Evolutionary conservation across 1,139 yeast species (phyloP).

Genomic region (Pichia sp.): DNA sequence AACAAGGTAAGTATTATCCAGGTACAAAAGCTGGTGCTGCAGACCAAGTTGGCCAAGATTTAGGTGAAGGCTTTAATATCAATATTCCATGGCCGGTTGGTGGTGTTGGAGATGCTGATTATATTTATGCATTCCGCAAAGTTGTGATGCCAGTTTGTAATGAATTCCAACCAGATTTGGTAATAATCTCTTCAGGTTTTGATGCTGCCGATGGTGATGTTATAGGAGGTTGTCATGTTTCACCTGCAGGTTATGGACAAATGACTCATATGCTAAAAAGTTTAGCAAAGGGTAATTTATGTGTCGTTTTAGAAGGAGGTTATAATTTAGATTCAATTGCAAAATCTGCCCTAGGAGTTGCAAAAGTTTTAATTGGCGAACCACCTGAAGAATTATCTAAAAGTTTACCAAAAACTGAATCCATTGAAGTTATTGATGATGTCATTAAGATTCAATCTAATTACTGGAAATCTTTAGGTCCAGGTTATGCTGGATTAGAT

Average conservation of each 20-base stretch:
- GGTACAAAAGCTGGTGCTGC: slow-evolving; percentile 81
- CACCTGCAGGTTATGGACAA: slow-evolving; percentile 94
- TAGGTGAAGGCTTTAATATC: slow-evolving; percentile 79
- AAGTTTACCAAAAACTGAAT: slow-evolving; percentile 63
- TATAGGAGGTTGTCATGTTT: slow-evolving; percentile 94
- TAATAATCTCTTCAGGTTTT: slow-evolving; percentile 89
- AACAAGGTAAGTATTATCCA: slow-evolving; percentile 88
- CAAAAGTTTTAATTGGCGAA: slow-evolving; percentile 88
- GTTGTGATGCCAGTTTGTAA: slow-evolving; percentile 84
- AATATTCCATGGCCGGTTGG: slow-evolving; percentile 94
- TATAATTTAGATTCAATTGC: slow-evolving; percentile 90
- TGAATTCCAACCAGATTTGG: slow-evolving; percentile 90
- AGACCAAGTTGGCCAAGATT: slow-evolving; percentile 74
- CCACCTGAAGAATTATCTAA: slow-evolving; percentile 75
- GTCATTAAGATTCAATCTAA: slow-evolving; percentile 76
- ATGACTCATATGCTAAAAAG: slow-evolving; percentile 91
- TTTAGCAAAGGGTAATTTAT: slow-evolving; percentile 79
- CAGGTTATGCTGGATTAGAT: slow-evolving; percentile 46
- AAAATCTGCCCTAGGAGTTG: slow-evolving; percentile 83
- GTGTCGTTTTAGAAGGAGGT: slow-evolving; percentile 94
- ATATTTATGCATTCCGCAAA: slow-evolving; percentile 82
- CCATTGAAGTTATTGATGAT: slow-evolving; percentile 80
- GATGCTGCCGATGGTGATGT: slow-evolving; percentile 99
- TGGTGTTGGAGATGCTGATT: slow-evolving; percentile 95
- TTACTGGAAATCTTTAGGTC: slow-evolving; percentile 81